These are phyloP conservation scores for Pinus taeda DNA, from an alignment of 75 land plant genomes.

Conservation along the genomic window DNA sequence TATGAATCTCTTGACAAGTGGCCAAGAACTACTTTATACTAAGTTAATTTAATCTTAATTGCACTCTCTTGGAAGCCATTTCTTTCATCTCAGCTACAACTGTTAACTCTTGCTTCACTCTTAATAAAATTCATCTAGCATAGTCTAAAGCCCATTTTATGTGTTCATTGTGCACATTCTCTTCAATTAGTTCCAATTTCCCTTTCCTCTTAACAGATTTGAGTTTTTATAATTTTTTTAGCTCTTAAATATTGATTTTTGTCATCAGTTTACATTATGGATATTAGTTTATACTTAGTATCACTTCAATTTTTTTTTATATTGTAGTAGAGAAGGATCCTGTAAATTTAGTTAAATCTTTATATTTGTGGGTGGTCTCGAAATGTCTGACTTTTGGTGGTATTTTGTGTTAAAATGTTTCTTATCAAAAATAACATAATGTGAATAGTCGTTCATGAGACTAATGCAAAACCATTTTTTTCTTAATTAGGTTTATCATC, in stretches of 20 bases:
- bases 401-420: neutral
- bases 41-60: too few species aligned
- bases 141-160: too few species aligned
- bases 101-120: too few species aligned
- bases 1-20: neutral
- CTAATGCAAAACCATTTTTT: neutral
- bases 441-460: neutral
- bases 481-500: slow-evolving; percentile 26
- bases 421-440: neutral
- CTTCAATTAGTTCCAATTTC: too few species aligned
- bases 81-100: too few species aligned
- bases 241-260: neutral
- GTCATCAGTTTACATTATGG: neutral
- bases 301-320: too few species aligned
- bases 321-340: neutral
- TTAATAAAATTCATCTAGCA: too few species aligned
- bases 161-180: too few species aligned
- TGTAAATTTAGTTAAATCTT: neutral
- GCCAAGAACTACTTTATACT: neutral
- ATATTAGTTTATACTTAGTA: neutral
- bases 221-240: neutral
- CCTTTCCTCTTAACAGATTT: too few species aligned
- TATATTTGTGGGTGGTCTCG: neutral
- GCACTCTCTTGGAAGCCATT: too few species aligned
- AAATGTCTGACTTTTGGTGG: neutral